Evolutionary conservation across 1,284 basidiomycete species (phyloP).

Genomic region (Chiua sp.): DNA sequence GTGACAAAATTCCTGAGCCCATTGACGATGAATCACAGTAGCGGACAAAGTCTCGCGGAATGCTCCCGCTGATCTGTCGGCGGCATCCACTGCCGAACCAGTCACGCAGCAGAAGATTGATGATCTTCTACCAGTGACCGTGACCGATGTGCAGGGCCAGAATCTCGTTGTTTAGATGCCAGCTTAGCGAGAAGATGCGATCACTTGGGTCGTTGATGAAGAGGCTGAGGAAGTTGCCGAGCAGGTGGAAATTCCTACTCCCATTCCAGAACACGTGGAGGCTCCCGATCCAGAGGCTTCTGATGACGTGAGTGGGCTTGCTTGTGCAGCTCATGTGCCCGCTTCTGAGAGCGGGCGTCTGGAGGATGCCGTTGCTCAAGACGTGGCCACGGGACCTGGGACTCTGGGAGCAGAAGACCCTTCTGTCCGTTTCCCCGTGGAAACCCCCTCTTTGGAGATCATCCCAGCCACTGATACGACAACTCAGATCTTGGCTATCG

Average conservation of each 20-base stretch:
- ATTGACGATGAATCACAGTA: slow-evolving; percentile 8
- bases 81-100: slow-evolving; percentile 16
- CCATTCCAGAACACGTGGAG: slow-evolving; percentile 42
- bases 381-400: slow-evolving; percentile 9
- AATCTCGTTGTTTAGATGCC: slow-evolving; percentile 14
- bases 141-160: neutral
- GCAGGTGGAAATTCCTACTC: slow-evolving; percentile 22
- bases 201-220: slow-evolving; percentile 10
- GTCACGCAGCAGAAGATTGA: slow-evolving; percentile 4
- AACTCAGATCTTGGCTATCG: neutral
- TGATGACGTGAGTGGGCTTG: slow-evolving; percentile 23
- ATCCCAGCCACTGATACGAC: neutral
- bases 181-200: slow-evolving; percentile 20
- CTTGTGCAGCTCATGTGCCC: slow-evolving; percentile 2
- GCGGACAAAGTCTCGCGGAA: slow-evolving; percentile 8
- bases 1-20: neutral
- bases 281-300: slow-evolving; percentile 45
- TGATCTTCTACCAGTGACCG: slow-evolving; percentile 7
- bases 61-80: slow-evolving; percentile 6
- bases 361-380: slow-evolving; percentile 7
- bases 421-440: neutral
- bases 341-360: neutral
- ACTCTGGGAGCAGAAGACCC: slow-evolving; percentile 1
- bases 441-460: slow-evolving; percentile 1
- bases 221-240: slow-evolving; percentile 18